Conservation (phyloP, 2,329 filamentous ascomycete species). For the Stylonectria norvegica region DNA sequence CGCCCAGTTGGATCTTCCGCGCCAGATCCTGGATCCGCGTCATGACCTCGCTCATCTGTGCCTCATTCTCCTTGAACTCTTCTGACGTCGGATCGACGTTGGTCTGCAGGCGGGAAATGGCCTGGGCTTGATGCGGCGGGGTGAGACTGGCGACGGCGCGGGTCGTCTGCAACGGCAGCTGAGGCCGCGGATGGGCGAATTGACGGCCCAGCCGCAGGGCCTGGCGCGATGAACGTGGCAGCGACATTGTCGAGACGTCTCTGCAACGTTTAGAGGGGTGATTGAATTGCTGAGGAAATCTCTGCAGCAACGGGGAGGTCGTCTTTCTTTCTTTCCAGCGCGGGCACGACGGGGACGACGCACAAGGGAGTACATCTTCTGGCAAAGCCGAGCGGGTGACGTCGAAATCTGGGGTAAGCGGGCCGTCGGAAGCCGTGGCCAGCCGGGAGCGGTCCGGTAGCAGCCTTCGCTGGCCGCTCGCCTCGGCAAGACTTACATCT, state of each 20-base stretch:
- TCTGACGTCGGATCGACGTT: conserved; percentile 72
- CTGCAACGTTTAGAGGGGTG: conserved; percentile 4
- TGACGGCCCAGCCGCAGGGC: conserved; percentile 39
- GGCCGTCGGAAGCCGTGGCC: conserved; percentile 21
- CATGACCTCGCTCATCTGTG: conserved; percentile 72
- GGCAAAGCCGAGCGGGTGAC: conserved; percentile 27
- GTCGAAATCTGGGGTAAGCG: conserved; percentile 28
- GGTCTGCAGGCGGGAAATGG: conserved; percentile 76
- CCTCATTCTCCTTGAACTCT: conserved; percentile 77
- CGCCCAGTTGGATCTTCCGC: conserved; percentile 68
- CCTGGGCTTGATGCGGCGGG: conserved; percentile 73
- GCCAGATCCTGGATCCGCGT: conserved; percentile 67
- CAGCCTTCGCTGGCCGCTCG: conserved; percentile 19
- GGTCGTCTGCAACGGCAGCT: conserved; percentile 23
- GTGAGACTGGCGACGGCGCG: conserved; percentile 69
- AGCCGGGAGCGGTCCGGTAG: conserved; percentile 16
- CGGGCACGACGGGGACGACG: conserved; percentile 13
- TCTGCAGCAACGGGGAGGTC: conserved; percentile 3
- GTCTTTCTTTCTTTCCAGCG: conserved; percentile 11
- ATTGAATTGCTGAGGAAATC: conserved; percentile 2
- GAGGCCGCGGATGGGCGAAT: conserved; percentile 36
- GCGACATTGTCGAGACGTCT: conserved; percentile 39
- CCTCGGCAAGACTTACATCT: conserved; percentile 16
- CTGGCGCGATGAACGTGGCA: conserved; percentile 45
- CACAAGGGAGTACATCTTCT: conserved; percentile 10